Conservation (phyloP, 225 moss, liverwort and hornwort genomes). For the Physcomitrellopsis africana region DNA sequence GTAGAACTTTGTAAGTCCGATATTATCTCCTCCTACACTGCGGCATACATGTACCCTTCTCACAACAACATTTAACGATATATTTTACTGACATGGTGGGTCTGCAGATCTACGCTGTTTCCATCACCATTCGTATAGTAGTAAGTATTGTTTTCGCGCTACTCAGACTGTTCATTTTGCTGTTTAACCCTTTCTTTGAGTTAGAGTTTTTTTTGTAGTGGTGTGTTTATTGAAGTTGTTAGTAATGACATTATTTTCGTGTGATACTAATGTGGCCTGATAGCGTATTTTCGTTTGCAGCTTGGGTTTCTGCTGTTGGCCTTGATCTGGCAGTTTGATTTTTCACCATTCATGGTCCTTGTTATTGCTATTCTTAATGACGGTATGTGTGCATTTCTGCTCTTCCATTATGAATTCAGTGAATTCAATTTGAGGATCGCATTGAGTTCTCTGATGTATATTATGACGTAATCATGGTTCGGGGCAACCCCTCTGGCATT, state of each 20-base stretch:
- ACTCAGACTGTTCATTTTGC: background rate
- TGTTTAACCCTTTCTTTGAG: background rate
- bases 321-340: slow-evolving; percentile 59
- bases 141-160: slow-evolving; percentile 9
- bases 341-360: slow-evolving; percentile 64
- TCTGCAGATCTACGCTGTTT: slow-evolving; percentile 26
- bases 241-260: too few relatives aligned
- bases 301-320: slow-evolving; percentile 49
- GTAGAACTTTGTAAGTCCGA: too few relatives aligned
- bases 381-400: slow-evolving; percentile 22
- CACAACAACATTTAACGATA: background rate
- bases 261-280: too few relatives aligned
- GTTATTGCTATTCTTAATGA: slow-evolving; percentile 63
- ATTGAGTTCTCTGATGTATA: background rate
- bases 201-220: too few relatives aligned
- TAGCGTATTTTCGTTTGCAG: slow-evolving; percentile 16
- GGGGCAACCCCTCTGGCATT: background rate
- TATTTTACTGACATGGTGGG: background rate
- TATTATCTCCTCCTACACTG: too few relatives aligned
- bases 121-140: slow-evolving; percentile 58
- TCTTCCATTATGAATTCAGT: background rate
- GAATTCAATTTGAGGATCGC: background rate
- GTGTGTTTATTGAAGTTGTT: too few relatives aligned
- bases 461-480: background rate
- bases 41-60: background rate